Evolutionary conservation across 2,329 filamentous ascomycete genomes (phyloP).

Genomic region (Arthrobotrys pseudoclavata): DNA sequence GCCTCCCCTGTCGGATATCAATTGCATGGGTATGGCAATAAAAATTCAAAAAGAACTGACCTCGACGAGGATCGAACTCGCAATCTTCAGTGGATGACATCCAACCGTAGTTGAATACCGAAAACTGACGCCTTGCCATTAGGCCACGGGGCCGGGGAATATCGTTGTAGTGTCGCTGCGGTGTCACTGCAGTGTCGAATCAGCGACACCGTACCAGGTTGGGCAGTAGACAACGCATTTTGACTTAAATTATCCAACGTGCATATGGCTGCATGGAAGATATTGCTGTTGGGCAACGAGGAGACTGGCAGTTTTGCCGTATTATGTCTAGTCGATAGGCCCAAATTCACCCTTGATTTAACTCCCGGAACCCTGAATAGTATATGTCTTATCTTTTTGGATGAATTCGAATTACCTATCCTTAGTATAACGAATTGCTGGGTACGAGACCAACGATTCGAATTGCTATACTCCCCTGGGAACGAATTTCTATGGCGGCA

Average conservation of each 20-base stretch:
- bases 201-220: neutral
- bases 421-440: neutral
- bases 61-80: constrained; percentile 61
- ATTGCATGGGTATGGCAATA: neutral
- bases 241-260: neutral
- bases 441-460: no score
- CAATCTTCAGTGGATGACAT: constrained; percentile 60
- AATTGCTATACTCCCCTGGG: no score
- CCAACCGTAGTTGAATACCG: constrained; percentile 40
- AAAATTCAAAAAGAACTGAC: constrained; percentile 23
- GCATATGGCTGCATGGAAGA: neutral
- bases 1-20: neutral
- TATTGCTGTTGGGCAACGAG: no score
- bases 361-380: neutral
- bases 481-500: neutral
- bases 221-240: neutral
- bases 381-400: neutral
- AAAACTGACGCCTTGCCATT: constrained; percentile 61
- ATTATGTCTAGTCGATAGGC: neutral
- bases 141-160: constrained; percentile 54
- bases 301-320: no score
- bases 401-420: neutral
- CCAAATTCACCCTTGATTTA: neutral
- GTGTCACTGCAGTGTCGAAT: constrained; percentile 2
- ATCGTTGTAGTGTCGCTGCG: neutral